Base-by-base conservation (phyloP, 176 grass and related monocot species). In the Oryza glumipatula region DNA sequence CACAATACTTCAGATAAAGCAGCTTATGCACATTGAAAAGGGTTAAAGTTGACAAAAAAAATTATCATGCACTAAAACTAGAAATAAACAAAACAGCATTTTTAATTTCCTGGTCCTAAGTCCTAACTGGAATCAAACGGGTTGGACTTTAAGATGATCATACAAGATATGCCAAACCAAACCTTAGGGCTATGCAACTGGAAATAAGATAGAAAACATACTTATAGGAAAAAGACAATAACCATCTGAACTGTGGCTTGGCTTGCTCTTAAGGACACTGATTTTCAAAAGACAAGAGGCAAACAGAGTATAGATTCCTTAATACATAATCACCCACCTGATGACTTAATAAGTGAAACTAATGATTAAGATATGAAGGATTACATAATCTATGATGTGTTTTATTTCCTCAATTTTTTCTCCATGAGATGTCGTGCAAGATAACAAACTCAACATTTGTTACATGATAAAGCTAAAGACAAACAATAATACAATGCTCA, bases 111-210 rank as follows among this genome's bases (percentile, higher is more conserved):
- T 58, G 48, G 48, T 51, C 48, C 14, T 43, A 48, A 48, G 11
- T 44, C 69, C 38, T 6, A 73, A 73, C 44, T 28, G 7, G 26
- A 17, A 38, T 76, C 0, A 7, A 56, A 56, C 17, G 6, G 17
- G 52, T 19, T 56, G 52, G 52, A 56, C 48, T 51, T 51, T 4
- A 10, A 16, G 48, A 58, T 58, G 52, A 39, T 63, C 21, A 78
- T 73, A 67, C 35, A 65, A 73, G 26, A 64, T 49, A 71, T 74
- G 78, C 58, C 45, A 88, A 73, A 45, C 68, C 24, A 3, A 80
- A 49, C n/a, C 0, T 60, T 14, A 76, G 12, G 8, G 43, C 22
- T 61, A 81, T 28, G 22, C 47, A 67, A 45, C 11, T 10, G 5
- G 24, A 68, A 82, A 33, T 30, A 66, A 11, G 7, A 70, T 48